Base-by-base conservation (phyloP, 257 asterid species). In the Nicotiana tabacum region DNA sequence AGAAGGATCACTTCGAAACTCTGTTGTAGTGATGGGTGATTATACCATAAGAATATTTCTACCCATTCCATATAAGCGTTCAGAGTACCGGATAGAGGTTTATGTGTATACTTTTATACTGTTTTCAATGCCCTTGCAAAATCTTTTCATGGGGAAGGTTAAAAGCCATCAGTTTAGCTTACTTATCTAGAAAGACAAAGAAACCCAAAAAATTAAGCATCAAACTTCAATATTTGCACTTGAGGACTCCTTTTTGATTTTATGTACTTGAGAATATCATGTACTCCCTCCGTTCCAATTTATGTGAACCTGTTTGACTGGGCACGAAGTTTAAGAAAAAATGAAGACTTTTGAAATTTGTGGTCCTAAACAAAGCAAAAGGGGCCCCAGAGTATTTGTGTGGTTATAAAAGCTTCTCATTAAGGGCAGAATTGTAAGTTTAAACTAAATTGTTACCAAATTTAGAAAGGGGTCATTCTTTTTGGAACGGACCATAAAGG, bases 181-280 rank as follows among this genome's bases (percentile, higher is more conserved):
- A 46, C 21, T 72, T 39, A 72, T 46, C 35, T 72, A 72, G 37
- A 46, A 21, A 72, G 78, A 72, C 39, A 74, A 72, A 72, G 79
- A 74, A 30, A 13, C 79, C 60, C 37, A 48, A 2, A 16, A 46
- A 43, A 74, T 24, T 74, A 5, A 48, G 62, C n/a, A 27, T 48
- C 24, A 48, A 29, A 76, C 29, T 76, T 76, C 80, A 27, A 48
- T 7, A 76, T 15, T 15, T 76, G 27, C 64, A 27, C 80, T 76
- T 27, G 61, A 46, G 61, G 79, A 24, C 24, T 17, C 48, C 61
- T 72, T 46, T 72, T 72, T 46, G 61, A 21, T 51, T 24, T 8
- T 51, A 13, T 27, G 18, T 51, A 48, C 9, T 15, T 74, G 64
- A 74, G 80, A 2, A 78, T 32, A 33, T 78, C 48, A 30, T 78